Base-by-base conservation (phyloP, 2,329 filamentous ascomycete species). In the Exophiala phaeomuriformis region DNA sequence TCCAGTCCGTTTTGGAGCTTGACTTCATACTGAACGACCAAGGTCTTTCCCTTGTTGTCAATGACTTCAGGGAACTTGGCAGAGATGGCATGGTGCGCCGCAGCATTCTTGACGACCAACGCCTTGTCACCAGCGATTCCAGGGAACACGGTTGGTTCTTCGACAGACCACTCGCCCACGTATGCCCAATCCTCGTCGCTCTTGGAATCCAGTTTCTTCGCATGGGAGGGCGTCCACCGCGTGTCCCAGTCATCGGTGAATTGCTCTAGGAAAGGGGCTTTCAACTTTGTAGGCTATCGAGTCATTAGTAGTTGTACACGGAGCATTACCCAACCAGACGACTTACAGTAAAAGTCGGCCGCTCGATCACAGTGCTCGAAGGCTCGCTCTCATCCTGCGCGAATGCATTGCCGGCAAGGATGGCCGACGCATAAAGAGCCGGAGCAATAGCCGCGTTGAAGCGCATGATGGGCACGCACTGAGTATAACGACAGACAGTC, bases 21-120 rank as follows among this genome's bases (percentile, higher is more conserved):
- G 70, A 97, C 93, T 73, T 98, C 93, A 71, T 98, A 98, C 76
- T 98, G 93, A 50, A 98, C 89, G 64, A 98, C 93, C 48, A 98
- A 82, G 56, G 89, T 87, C 80, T 98, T 95, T 76, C 81, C 90
- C 83, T 91, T 97, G 82, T 94, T 93, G 75, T 96, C 86, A 68
- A 98, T 87, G 75, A 88, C 86, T 80, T 94, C 90, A 71, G 87
- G 84, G 78, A 98, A 97, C 76, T 97, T 97, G 76, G 93, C 89
- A 47, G 93, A 98, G 73, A 98, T 98, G 77, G 93, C 93, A 75
- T 98, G 93, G 77, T 98, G 93, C 66, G 93, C 93, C 63, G 93
- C 93, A 62, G 88, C 81, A 77, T 97, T 95, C 85, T 98, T 98
- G 74, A 97, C 83, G 60, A 98, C 91, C 65, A 98, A 83, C 73